Evolutionary conservation across 2,329 filamentous ascomycete species (phyloP), one percentile per base, ranked within the genome.

Genomic region (Hypocreales sp.): DNA sequence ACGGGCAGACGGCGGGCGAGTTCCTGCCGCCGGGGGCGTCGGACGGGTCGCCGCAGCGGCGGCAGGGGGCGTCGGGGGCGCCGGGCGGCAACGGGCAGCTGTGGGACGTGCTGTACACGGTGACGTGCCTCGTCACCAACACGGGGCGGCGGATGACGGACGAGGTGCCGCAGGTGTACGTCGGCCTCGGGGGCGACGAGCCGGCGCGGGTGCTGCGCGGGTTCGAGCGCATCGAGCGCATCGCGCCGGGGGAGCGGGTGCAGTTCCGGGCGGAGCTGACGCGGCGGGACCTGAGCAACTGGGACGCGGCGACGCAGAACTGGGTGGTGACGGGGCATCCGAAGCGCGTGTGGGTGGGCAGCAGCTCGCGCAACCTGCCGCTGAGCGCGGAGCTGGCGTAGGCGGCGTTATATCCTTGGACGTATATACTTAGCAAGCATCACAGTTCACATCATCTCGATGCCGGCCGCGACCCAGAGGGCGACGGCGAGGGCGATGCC

Each of bases 251-350:
- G n/a, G 50, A 71, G 50, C 71, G 64, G 27, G 61, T 58, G 4
- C 68, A 62, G 2, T 92, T 90, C 58, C 61, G 51, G 1, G 73
- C 70, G 0, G 65, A 73, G 11, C 53, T 94, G 30, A 84, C 74
- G 5, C 67, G 86, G 21, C 72, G 83, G 31, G 87, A 94, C 45
- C 40, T 94, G 30, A 83, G 77, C 47, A 90, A 84, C 57, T 94
- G 87, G 86, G 81, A 93, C 39, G 58, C 68, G 1, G 61, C 46
- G 2, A 48, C 56, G n/a, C 86, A 94, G 61, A 76, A 94, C 59
- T 95, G 87, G 86, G 67, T 83, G 24, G 41, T 72, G n/a, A 60
- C 55, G 7, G 39, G 53, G 12, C 42, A 52, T 25, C 43, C 57
- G 31, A 72, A 72, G 59, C 68, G 48, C 29, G 58, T 67, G 9